phyloP scores from a whole-genome alignment of 345 rosid species.

The Rubroshorea leprosula region DNA sequence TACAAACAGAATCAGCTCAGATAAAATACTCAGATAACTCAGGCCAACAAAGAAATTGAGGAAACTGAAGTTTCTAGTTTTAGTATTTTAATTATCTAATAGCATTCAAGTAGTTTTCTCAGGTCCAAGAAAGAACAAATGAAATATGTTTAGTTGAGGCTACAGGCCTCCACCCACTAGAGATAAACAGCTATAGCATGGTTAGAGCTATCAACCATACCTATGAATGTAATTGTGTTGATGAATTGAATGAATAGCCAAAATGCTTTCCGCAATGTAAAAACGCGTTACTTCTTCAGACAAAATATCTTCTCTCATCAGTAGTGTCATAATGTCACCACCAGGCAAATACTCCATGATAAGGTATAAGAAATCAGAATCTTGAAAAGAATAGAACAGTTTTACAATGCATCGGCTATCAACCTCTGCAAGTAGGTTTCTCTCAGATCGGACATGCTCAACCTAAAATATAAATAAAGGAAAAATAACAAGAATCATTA shows the following conservation, averaged over 20 bases:
- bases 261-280: conserved; percentile 82
- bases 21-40: conserved; percentile 4
- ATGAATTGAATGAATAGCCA: conserved; percentile 84
- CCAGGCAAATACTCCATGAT: conserved; percentile 99
- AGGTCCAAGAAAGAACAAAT: not conserved
- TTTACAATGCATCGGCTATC: conserved; percentile 92
- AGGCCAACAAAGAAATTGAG: not conserved
- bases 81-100: not conserved
- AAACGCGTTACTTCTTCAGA: conserved; percentile 89
- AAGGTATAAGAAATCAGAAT: conserved; percentile 86
- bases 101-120: not conserved
- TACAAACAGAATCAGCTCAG: conserved; percentile 29
- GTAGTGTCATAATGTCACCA: conserved; percentile 97
- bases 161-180: too few relatives aligned
- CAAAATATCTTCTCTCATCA: conserved; percentile 96
- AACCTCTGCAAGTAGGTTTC: conserved; percentile 96
- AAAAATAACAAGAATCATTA: conserved; percentile 10
- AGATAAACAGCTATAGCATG: too few relatives aligned
- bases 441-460: conserved; percentile 97
- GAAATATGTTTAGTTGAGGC: too few relatives aligned
- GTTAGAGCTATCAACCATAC: conserved; percentile 22
- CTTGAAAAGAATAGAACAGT: conserved; percentile 96
- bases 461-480: conserved; percentile 43
- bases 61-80: conserved; percentile 3
- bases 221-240: conserved; percentile 83